These are phyloP conservation scores for Laguncularia racemosa DNA, from an alignment of 345 rosid genomes.

Conservation along the genomic window DNA sequence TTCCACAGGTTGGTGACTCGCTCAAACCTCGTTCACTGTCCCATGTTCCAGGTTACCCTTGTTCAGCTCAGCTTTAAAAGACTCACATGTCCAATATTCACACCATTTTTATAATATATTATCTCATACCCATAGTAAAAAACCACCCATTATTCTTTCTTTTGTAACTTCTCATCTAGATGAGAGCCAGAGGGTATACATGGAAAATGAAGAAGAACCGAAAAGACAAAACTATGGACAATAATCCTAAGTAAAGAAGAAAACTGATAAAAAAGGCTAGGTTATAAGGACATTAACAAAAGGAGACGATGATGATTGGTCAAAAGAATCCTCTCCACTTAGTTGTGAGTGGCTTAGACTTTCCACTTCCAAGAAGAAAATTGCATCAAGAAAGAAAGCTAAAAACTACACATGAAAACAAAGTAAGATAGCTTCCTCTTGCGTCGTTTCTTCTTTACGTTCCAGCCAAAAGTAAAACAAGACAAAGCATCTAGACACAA, in stretches of 20 bases:
- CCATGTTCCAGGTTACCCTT: constrained; percentile 50
- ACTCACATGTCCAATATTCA: constrained; percentile 27
- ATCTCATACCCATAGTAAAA: not conserved
- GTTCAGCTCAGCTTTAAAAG: constrained; percentile 49
- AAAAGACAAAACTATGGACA: not conserved
- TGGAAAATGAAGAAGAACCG: not conserved
- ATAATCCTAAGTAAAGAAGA: no score
- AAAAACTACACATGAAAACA: not conserved
- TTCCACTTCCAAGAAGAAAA: constrained; percentile 9
- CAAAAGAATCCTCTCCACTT: constrained; percentile 28
- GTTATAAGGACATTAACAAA: not conserved
- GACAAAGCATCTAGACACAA: no score
- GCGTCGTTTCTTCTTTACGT: not conserved
- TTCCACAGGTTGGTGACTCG: constrained; percentile 19
- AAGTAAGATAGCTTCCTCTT: constrained; percentile 1
- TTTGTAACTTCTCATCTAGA: no score
- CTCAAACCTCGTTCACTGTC: constrained; percentile 16
- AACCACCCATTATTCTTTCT: not conserved
- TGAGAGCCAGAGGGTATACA: no score
- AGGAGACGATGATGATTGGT: constrained; percentile 13
- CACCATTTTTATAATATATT: not conserved
- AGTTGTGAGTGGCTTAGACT: constrained; percentile 31
- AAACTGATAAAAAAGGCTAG: no score
- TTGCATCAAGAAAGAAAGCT: constrained; percentile 7
- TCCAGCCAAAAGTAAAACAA: no score